phyloP scores from a whole-genome alignment of 306 rosid species.

The Castanospermum australe region DNA sequence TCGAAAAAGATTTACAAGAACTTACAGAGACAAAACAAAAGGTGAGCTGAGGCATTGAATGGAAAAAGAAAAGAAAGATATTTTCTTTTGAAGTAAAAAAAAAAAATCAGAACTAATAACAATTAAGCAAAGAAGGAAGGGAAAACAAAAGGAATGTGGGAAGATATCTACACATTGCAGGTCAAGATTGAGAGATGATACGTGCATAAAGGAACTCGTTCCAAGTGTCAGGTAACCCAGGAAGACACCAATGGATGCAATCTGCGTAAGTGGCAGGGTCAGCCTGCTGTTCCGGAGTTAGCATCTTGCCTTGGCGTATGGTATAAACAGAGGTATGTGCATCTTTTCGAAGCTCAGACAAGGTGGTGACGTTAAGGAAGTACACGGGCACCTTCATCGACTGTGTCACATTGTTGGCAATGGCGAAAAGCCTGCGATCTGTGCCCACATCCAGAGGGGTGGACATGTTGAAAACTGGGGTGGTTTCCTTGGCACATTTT shows the following conservation, averaged over 20 bases:
- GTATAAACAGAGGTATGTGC: conserved; percentile 94
- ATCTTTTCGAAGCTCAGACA: conserved; percentile 83
- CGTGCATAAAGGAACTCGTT: conserved; percentile 82
- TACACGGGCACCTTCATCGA: conserved; percentile 74
- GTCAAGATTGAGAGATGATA: conserved; percentile 83
- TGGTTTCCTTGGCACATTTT: conserved; percentile 89
- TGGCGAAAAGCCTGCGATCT: conserved; percentile 66
- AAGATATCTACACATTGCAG: background rate
- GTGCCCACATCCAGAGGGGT: conserved; percentile 83
- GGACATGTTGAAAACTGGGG: conserved; percentile 60
- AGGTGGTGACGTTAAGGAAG: conserved; percentile 74
- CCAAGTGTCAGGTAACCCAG: conserved; percentile 96
- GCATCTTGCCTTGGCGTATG: conserved; percentile 90
- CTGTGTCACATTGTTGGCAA: conserved; percentile 55
- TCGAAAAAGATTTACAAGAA: conserved; percentile 36
- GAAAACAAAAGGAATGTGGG: background rate
- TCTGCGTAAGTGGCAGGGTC: conserved; percentile 89
- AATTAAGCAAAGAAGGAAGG: conserved; percentile 14
- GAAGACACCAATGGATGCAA: conserved; percentile 97
- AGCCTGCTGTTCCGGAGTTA: conserved; percentile 83
- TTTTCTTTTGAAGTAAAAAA: background rate
- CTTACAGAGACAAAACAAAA: conserved; percentile 26
- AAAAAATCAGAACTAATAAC: conserved; percentile 39
- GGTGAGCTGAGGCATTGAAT: conserved; percentile 24
- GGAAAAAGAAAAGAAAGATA: background rate